Conservation (phyloP, 2,329 filamentous ascomycete species). For the Pyrenochaeta sp. region DNA sequence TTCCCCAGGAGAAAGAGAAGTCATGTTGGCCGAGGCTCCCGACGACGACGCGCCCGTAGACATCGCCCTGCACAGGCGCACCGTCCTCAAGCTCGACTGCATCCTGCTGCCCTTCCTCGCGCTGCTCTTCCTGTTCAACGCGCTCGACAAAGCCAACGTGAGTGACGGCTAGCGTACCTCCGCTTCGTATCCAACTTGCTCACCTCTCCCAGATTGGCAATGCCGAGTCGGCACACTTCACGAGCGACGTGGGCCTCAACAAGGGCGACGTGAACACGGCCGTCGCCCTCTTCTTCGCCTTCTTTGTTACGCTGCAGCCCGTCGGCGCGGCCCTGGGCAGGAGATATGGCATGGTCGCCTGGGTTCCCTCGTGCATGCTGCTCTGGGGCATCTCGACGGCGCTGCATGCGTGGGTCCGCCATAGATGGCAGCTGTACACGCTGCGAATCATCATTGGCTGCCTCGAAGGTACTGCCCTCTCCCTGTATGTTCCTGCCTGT, state of each 20-base stretch:
- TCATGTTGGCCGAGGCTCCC: constrained; percentile 2
- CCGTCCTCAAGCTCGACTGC: constrained; percentile 58
- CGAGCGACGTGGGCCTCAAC: constrained; percentile 60
- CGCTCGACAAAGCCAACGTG: constrained; percentile 60
- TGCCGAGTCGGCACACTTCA: constrained; percentile 67
- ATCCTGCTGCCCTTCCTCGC: constrained; percentile 61
- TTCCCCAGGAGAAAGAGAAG: constrained; percentile 13
- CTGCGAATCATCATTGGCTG: constrained; percentile 56
- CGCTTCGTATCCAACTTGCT: background rate
- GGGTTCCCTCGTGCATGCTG: constrained; percentile 66
- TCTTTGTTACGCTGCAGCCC: constrained; percentile 66
- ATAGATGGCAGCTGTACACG: constrained; percentile 56
- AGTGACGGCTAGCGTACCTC: background rate
- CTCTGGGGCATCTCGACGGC: constrained; percentile 61
- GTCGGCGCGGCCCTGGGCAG: constrained; percentile 64
- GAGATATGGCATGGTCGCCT: constrained; percentile 62
- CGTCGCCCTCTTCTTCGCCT: constrained; percentile 65
- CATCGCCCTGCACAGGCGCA: constrained; percentile 48
- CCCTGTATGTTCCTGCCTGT: too few species aligned
- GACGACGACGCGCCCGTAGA: too few species aligned
- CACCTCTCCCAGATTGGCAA: constrained; percentile 54
- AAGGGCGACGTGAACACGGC: constrained; percentile 63
- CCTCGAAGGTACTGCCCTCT: constrained; percentile 51
- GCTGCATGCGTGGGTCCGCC: constrained; percentile 55
- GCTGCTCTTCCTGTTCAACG: constrained; percentile 61